Percentiles rank a stretch among this genome's conserved stretches.
phyloP scores from a whole-genome alignment of 2,329 filamentous ascomycete species.

The Rhinocladiella mackenziei region DNA sequence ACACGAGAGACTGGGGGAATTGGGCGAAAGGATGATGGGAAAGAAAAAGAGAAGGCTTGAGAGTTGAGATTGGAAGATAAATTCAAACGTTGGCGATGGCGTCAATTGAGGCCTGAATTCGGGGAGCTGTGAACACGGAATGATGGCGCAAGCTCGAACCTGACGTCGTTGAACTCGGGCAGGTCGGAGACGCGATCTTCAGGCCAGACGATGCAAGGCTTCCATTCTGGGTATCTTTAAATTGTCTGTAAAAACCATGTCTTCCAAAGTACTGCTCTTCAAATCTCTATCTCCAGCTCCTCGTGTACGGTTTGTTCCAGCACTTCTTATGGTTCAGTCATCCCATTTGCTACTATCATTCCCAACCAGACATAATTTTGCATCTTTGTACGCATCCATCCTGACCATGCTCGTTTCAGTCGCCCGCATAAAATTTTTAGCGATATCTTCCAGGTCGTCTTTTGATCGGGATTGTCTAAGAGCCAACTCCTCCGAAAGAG shows the following conservation, averaged over 20 bases:
- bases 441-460: no score
- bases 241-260: no score
- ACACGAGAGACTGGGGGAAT: constrained; percentile 2
- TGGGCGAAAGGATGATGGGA: constrained; percentile 1
- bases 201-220: no score
- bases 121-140: neutral
- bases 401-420: constrained; percentile 14
- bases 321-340: constrained; percentile 20
- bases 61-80: constrained; percentile 2
- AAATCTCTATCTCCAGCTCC: constrained; percentile 20
- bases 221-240: no score
- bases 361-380: constrained; percentile 17
- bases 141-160: no score
- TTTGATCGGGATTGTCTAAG: no score
- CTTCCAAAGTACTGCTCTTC: no score
- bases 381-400: constrained; percentile 23
- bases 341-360: constrained; percentile 23
- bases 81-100: constrained; percentile 11
- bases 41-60: neutral
- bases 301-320: no score
- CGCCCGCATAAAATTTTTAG: no score
- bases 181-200: no score
- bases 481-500: no score
- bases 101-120: constrained; percentile 11
- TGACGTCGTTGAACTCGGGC: no score